phyloP scores from a whole-genome alignment of 805 yeast species.

The Metschnikowia henanensis region DNA sequence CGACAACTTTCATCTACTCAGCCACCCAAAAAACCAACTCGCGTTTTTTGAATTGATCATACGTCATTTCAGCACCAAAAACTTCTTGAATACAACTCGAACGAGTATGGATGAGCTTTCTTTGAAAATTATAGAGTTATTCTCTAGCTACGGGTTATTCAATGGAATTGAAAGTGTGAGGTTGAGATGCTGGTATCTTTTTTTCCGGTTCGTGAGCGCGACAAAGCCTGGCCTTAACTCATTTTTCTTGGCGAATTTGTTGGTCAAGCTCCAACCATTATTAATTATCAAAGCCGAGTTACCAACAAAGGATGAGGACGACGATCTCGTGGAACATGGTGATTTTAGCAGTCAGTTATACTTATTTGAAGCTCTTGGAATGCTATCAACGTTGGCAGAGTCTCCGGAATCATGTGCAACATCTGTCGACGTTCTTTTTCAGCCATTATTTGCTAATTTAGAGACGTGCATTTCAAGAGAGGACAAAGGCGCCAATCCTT shows the following conservation, averaged over 20 bases:
- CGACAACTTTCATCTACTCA: conserved; percentile 37
- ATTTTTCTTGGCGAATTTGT: conserved; percentile 52
- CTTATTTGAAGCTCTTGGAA: conserved; percentile 83
- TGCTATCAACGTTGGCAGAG: conserved; percentile 53
- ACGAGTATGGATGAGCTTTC: conserved; percentile 48
- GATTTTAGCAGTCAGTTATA: conserved; percentile 77
- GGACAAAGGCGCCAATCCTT: conserved; percentile 38
- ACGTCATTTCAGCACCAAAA: conserved; percentile 65
- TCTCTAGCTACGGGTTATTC: conserved; percentile 81
- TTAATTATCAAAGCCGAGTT: conserved; percentile 62
- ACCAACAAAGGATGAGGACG: conserved; percentile 56
- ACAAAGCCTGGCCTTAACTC: conserved; percentile 63
- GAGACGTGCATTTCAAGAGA: conserved; percentile 55
- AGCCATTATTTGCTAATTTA: conserved; percentile 71
- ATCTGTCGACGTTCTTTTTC: conserved; percentile 65
- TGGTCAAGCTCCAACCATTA: conserved; percentile 60
- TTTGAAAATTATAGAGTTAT: conserved; percentile 67
- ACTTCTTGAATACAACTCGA: conserved; percentile 32
- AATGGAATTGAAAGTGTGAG: conserved; percentile 73
- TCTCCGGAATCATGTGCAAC: conserved; percentile 31
- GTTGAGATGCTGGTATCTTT: conserved; percentile 86
- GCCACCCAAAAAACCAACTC: conserved; percentile 81
- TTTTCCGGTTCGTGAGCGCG: conserved; percentile 76
- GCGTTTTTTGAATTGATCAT: conserved; percentile 82
- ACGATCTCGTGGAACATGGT: conserved; percentile 46